Conservation (phyloP, 2,329 filamentous ascomycete genomes). For the Epichloe gansuensis region DNA sequence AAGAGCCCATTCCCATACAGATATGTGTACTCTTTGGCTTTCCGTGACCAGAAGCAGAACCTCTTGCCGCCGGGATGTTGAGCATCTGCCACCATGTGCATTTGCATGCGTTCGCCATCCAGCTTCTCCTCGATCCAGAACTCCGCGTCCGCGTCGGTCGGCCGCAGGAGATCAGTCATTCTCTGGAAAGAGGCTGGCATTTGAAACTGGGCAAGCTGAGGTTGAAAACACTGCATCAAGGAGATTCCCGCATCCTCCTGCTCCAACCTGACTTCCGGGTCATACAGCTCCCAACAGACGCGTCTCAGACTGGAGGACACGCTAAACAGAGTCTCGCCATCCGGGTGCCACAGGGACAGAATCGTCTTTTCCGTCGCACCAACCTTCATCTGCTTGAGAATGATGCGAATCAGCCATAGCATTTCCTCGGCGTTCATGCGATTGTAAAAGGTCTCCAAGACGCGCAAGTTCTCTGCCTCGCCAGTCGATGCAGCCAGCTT, state of each 20-base stretch:
- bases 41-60: constrained; percentile 89
- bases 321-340: constrained; percentile 68
- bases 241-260: constrained; percentile 61
- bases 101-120: constrained; percentile 92
- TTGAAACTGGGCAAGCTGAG: constrained; percentile 87
- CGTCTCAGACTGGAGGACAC: constrained; percentile 81
- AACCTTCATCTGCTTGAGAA: constrained; percentile 64
- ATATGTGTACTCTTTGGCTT: constrained; percentile 92
- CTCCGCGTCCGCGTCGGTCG: constrained; percentile 54
- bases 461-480: constrained; percentile 71
- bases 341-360: constrained; percentile 69
- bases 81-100: constrained; percentile 74
- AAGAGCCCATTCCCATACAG: constrained; percentile 70
- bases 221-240: constrained; percentile 92
- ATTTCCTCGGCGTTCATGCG: constrained; percentile 90
- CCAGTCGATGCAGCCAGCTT: constrained; percentile 59
- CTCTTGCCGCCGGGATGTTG: constrained; percentile 52
- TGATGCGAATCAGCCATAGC: constrained; percentile 88
- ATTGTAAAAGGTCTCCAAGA: constrained; percentile 74
- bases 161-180: constrained; percentile 56
- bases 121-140: constrained; percentile 99
- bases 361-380: constrained; percentile 81
- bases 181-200: constrained; percentile 64
- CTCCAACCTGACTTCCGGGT: constrained; percentile 59
- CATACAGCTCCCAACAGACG: constrained; percentile 86